Base-by-base conservation (phyloP, 2,329 filamentous ascomycete genomes). In the Fusarium sp. region DNA sequence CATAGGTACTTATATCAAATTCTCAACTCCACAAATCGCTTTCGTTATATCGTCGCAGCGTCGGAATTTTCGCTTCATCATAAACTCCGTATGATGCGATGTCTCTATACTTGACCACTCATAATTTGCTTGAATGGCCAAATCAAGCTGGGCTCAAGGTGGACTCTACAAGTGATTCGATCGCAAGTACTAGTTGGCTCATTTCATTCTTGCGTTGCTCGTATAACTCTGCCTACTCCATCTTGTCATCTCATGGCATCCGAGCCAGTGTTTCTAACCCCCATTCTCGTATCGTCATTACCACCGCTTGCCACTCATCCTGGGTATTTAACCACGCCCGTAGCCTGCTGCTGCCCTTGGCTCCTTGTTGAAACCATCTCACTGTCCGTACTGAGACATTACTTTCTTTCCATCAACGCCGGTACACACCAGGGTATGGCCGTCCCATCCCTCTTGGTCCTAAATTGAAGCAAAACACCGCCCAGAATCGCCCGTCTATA, bases 121-220 rank as follows among this genome's bases (percentile, higher is more conserved):
- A 17, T 36, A 17, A 24, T 24, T 24, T 24, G 5, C 34, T 36
- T 36, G 14, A 36, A 15, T 36, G 14, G 15, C 34, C 15, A 17
- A 36, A 36, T 36, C 22, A 15, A n/a, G 8, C 14, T n/a, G 24
- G n/a, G 26, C 43, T 9, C n/a, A 38, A 14, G 22, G 15, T 44
- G 54, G 31, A 33, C 63, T 49, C 62, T 61, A 24, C 14, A 40
- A 31, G 52, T 50, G 3, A 40, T 34, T n/a, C 63, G 14, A 44
- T 53, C 63, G 49, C 36, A 54, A 49, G 17, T 48, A 36, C 34
- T 39, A 17, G 10, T 44, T 43, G 24, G 24, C 44, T 69, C 38
- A 43, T 59, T 46, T 72, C 71, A 72, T 73, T 73, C 71, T 73
- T 63, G 36, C 66, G 48, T 72, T 62, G 50, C 62, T 66, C 58